A percentile compares a stretch with the other conserved stretches of the same genome.
These are phyloP conservation scores for Pelagophyceae sp. DNA, from an alignment of 352 stramenopile species.

Conservation along the genomic window DNA sequence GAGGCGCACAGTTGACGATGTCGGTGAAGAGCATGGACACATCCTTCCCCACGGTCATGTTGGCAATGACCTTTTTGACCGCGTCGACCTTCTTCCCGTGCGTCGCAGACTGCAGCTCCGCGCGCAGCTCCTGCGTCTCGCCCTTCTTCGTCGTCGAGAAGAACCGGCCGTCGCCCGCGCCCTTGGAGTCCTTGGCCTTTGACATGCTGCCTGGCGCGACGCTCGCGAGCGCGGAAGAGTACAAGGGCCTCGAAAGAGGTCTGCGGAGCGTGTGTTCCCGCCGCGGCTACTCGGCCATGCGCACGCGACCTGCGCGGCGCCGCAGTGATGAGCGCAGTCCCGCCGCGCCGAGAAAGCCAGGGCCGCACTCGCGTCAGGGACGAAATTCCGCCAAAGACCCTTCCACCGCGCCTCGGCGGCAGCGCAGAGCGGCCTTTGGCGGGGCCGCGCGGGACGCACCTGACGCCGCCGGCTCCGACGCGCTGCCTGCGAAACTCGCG, in stretches of 20 bases:
- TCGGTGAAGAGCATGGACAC: conserved; percentile 93
- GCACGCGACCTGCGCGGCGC: no score
- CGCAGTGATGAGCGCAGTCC: no score
- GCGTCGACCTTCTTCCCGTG: conserved; percentile 95
- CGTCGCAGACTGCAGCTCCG: conserved; percentile 89
- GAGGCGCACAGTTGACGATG: conserved; percentile 99
- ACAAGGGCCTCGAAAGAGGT: not conserved
- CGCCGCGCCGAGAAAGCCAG: no score
- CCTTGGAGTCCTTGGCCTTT: not conserved
- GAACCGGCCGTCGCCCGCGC: conserved; percentile 12
- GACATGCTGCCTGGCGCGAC: not conserved
- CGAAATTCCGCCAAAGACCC: no score
- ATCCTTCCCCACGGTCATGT: conserved; percentile 95
- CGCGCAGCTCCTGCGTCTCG: conserved; percentile 92
- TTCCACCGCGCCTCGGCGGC: no score
- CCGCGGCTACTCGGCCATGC: no score
- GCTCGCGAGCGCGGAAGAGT: not conserved
- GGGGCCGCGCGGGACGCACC: no score
- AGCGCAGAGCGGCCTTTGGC: no score
- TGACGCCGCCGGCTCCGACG: no score
- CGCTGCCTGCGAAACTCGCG: no score
- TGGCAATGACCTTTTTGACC: conserved; percentile 99
- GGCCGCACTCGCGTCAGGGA: no score
- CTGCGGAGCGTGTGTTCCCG: no score
- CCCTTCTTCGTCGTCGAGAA: conserved; percentile 27